These are phyloP conservation scores for Taphrina betulina DNA, from an alignment of 1,139 yeast species.

Conservation along the genomic window DNA sequence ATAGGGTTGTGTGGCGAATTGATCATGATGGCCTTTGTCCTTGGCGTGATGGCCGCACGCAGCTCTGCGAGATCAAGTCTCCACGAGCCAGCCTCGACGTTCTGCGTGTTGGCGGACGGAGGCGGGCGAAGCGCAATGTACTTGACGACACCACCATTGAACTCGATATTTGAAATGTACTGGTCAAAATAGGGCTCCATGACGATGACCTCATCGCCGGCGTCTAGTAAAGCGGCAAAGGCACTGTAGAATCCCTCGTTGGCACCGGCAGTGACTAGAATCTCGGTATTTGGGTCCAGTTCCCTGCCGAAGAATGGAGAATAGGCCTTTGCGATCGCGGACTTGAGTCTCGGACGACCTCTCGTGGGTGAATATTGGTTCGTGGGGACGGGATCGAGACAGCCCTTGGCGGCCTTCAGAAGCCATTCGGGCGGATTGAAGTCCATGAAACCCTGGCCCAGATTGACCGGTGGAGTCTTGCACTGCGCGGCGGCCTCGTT, in stretches of 20 bases:
- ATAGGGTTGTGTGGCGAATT: slow-evolving; percentile 97
- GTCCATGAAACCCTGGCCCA: slow-evolving; percentile 96
- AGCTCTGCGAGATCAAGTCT: slow-evolving; percentile 73
- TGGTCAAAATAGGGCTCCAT: slow-evolving; percentile 97
- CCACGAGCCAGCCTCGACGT: slow-evolving; percentile 77
- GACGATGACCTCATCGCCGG: slow-evolving; percentile 95
- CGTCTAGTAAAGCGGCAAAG: slow-evolving; percentile 76
- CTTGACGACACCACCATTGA: slow-evolving; percentile 87
- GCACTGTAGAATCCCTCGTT: slow-evolving; percentile 83
- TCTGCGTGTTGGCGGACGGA: slow-evolving; percentile 60
- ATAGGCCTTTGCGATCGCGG: slow-evolving; percentile 69
- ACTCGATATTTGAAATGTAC: slow-evolving; percentile 86
- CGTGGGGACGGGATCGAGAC: slow-evolving; percentile 66
- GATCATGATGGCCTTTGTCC: slow-evolving; percentile 79
- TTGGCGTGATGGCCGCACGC: slow-evolving; percentile 63
- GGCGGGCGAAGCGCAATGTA: slow-evolving; percentile 87
- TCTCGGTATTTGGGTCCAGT: slow-evolving; percentile 59
- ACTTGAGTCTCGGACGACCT: slow-evolving; percentile 75
- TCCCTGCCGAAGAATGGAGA: slow-evolving; percentile 61
- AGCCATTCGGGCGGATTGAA: slow-evolving; percentile 68
- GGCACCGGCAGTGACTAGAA: slow-evolving; percentile 91
- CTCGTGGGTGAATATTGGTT: slow-evolving; percentile 92
- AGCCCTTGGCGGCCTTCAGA: slow-evolving; percentile 72
- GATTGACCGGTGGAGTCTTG: slow-evolving; percentile 73
- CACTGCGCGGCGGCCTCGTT: slow-evolving; percentile 88